Percentiles rank a stretch among this genome's conserved stretches.
phyloP scores from a whole-genome alignment of 371 early-diverging fungal genomes.

The Actinomortierella wolfii region DNA sequence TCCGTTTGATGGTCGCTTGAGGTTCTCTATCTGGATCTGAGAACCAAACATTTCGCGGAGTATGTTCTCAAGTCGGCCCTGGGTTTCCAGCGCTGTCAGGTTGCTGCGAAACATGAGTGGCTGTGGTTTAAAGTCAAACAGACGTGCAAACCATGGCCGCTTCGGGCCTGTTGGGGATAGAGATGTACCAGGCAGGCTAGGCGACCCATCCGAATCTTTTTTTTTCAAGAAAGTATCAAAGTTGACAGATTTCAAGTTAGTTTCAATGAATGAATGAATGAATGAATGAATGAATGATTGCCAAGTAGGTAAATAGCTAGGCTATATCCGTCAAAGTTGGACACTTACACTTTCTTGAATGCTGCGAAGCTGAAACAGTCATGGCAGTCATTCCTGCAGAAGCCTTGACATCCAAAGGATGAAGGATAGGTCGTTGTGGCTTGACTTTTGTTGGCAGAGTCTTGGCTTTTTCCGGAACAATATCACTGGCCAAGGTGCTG shows the following conservation, averaged over 20 bases:
- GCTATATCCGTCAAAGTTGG: too few species aligned
- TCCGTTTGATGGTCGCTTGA: constrained; percentile 30
- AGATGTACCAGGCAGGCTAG: constrained; percentile 6
- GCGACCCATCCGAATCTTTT: constrained; percentile 23
- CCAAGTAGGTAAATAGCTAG: too few species aligned
- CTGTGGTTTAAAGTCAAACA: constrained; percentile 44
- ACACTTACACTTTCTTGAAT: constrained; percentile 27
- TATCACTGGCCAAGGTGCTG: too few species aligned
- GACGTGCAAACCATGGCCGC: constrained; percentile 37
- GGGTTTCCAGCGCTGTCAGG: constrained; percentile 35
- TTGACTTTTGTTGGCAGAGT: background rate
- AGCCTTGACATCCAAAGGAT: constrained; percentile 36
- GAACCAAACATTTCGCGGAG: constrained; percentile 15
- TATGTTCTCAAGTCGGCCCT: constrained; percentile 30
- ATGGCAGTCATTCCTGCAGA: constrained; percentile 27
- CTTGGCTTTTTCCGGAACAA: too few species aligned
- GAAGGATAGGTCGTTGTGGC: constrained; percentile 28
- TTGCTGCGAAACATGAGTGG: constrained; percentile 28
- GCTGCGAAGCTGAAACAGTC: constrained; percentile 31
- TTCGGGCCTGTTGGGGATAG: constrained; percentile 27
- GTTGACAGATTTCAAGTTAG: too few species aligned
- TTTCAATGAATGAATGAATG: too few species aligned
- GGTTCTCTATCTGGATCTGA: constrained; percentile 16
- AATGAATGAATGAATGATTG: too few species aligned
- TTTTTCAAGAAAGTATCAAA: too few species aligned